Base-by-base conservation (phyloP, 495 filamentous ascomycete genomes). In the Aspergillus bertholletiae region DNA sequence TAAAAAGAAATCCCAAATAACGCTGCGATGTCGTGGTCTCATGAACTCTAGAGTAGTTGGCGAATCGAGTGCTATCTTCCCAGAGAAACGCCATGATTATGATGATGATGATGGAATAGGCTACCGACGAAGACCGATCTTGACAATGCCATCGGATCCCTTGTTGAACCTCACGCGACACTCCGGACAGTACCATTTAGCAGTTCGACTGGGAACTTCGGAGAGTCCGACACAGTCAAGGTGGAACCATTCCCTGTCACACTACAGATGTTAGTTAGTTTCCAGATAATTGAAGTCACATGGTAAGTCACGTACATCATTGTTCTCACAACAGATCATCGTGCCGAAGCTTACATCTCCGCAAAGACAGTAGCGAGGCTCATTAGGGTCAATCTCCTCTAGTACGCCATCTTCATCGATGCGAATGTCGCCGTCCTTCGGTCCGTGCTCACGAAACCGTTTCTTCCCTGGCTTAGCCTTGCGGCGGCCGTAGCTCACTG, bases 291-390 rank as follows among this genome's bases (percentile, higher is more conserved):
- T 32, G 52, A 52, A 51, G 37, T 44, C 22, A 56, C 26, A 55
- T 13, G 58, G 46, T 55, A 35, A 8, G 17, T 2, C 57, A 79
- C 90, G 83, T 78, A 96, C 92, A 77, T 95, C 85, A 51, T 75
- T 73, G 63, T 95, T 96, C 62, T 97, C 94, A 62, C 94, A 98
- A 60, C 86, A 85, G 64, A 98, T 92, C 94, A 98, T 98, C 23
- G 83, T 87, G 47, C 94, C 94, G 66, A 85, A 96, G 65, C 90
- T 96, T 39, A 97, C 91, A 51, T 93, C 81, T 54, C 91, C 87
- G 70, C 94, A 98, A 12, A 94, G 67, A 69, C 94, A 98, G 68
- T 97, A 98, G 47, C 85, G 78, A 13, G 89, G 86, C 73, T 97
- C 94, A 58, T 92, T 80, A 5, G 89, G 85, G 70, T 96, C 91